A percentile compares a stretch with the other conserved stretches of the same genome.
Evolutionary conservation across 305 asterid species (phyloP).

Genomic region (Salvia sclarea): DNA sequence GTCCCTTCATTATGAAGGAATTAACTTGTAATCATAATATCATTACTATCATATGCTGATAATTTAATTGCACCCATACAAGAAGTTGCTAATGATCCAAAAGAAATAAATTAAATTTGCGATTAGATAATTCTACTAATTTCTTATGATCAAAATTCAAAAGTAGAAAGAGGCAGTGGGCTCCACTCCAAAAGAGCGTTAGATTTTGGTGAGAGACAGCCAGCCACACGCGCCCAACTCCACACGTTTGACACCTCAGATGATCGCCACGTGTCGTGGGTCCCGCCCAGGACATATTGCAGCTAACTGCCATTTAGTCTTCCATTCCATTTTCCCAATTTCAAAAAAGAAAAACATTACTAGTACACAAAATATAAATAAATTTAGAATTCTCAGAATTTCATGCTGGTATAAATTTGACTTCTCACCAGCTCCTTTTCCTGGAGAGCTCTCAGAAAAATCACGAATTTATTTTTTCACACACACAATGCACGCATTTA

Average conservation of each 20-base stretch:
- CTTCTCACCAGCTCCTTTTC: conserved; percentile 19
- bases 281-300: conserved; percentile 31
- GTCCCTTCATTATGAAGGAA: too few relatives aligned
- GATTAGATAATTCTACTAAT: background rate
- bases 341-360: too few relatives aligned
- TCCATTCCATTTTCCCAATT: conserved; percentile 10
- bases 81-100: too few relatives aligned
- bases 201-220: conserved; percentile 27
- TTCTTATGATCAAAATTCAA: background rate
- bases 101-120: background rate
- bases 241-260: conserved; percentile 31
- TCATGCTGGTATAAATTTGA: conserved; percentile 27
- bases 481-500: conserved; percentile 5
- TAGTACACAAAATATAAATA: too few relatives aligned
- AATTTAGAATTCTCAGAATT: background rate
- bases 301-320: conserved; percentile 39
- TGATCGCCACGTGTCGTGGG: conserved; percentile 37
- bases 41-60: too few relatives aligned
- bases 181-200: background rate
- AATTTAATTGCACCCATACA: too few relatives aligned
- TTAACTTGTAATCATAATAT: too few relatives aligned
- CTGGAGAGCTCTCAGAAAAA: conserved; percentile 32
- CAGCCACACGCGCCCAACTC: conserved; percentile 26
- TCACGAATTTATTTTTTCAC: conserved; percentile 19
- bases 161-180: background rate